Percentiles rank a stretch among this genome's conserved stretches.
Conservation (phyloP, 495 filamentous ascomycete genomes). For the Rostrohypoxylon terebratum region DNA sequence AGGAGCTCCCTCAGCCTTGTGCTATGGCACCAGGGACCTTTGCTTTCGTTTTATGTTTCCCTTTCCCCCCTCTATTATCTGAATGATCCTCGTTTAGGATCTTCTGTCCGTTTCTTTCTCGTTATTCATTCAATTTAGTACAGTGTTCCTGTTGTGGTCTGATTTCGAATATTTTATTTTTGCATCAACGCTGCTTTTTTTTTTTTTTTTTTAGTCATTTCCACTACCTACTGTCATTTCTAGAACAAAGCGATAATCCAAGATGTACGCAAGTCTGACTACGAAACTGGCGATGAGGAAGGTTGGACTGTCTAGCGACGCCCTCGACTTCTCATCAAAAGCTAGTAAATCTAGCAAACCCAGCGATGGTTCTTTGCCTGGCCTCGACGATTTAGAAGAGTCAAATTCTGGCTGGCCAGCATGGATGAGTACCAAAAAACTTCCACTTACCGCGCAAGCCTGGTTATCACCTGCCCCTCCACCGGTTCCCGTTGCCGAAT, state of each 20-base stretch:
- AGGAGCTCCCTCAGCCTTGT: constrained; percentile 47
- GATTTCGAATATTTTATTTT: constrained; percentile 1
- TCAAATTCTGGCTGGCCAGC: constrained; percentile 50
- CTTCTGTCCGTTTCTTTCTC: constrained; percentile 19
- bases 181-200: background rate
- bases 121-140: constrained; percentile 19
- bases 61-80: constrained; percentile 18
- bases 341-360: constrained; percentile 43
- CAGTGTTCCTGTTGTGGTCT: constrained; percentile 5
- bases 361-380: constrained; percentile 33
- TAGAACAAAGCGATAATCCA: constrained; percentile 17
- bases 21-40: constrained; percentile 20
- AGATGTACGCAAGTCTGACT: constrained; percentile 61
- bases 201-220: background rate
- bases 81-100: constrained; percentile 16
- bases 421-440: constrained; percentile 56
- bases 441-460: constrained; percentile 60
- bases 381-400: constrained; percentile 46
- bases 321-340: constrained; percentile 51
- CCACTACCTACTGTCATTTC: background rate
- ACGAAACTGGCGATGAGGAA: constrained; percentile 62
- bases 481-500: constrained; percentile 57
- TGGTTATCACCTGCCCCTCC: constrained; percentile 61
- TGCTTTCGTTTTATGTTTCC: constrained; percentile 33
- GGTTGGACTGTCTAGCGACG: constrained; percentile 55